phyloP scores from a whole-genome alignment of 108 stramenopile species.

The Seminavis robusta region DNA sequence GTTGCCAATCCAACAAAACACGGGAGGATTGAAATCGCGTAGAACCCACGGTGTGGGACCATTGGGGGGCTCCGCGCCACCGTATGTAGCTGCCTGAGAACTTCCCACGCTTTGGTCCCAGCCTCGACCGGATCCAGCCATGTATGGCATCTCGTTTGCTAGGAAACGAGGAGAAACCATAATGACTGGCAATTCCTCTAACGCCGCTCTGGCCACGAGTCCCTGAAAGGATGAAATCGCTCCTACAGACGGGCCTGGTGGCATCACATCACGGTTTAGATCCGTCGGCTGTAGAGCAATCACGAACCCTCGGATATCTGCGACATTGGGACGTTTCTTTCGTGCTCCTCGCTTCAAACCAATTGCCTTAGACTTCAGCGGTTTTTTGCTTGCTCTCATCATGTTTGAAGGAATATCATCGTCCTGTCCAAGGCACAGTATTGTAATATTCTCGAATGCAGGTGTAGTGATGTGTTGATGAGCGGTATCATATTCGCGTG shows the following conservation, averaged over 20 bases:
- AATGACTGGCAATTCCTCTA: slow-evolving; percentile 43
- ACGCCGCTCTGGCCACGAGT: slow-evolving; percentile 39
- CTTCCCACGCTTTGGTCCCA: slow-evolving; percentile 65
- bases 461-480: neutral
- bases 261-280: slow-evolving; percentile 40
- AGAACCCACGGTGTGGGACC: slow-evolving; percentile 71
- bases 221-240: slow-evolving; percentile 32
- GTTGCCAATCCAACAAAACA: slow-evolving; percentile 62
- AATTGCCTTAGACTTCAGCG: slow-evolving; percentile 4
- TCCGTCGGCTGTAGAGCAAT: slow-evolving; percentile 68
- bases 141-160: slow-evolving; percentile 24
- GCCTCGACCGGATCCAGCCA: too few species aligned
- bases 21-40: slow-evolving; percentile 70
- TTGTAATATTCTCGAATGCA: slow-evolving; percentile 34
- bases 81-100: slow-evolving; percentile 56
- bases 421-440: slow-evolving; percentile 40
- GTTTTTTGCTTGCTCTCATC: slow-evolving; percentile 5
- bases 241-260: slow-evolving; percentile 26
- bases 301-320: slow-evolving; percentile 31
- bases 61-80: slow-evolving; percentile 64
- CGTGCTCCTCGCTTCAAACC: slow-evolving; percentile 9
- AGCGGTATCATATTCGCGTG: neutral
- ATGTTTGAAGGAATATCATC: slow-evolving; percentile 11
- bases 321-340: slow-evolving; percentile 8
- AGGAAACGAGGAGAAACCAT: slow-evolving; percentile 63